Evolutionary conservation across 2,329 filamentous ascomycete species (phyloP), one percentile per base, ranked within the genome.

Genomic region (Aureobasidium sp.): DNA sequence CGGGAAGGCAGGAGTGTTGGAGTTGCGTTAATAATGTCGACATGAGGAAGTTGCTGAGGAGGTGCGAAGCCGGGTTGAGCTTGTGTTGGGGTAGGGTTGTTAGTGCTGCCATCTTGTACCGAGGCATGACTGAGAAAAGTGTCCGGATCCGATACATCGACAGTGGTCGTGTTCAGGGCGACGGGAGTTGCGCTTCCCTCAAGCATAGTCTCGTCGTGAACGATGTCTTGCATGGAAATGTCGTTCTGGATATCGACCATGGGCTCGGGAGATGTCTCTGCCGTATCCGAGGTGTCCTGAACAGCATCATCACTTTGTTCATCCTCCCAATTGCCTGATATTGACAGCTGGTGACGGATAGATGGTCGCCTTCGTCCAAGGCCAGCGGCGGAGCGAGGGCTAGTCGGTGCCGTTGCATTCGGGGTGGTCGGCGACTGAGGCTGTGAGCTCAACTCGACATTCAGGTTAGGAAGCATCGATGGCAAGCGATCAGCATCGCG

Each of bases 51-150:
- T 21, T 39, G 38, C 30, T 52, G 56, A 12, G 35, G 16, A 11
- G 51, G 51, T 37, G 40, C 40, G 6, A 53, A 53, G 27, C 51
- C 51, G 17, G 44, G 45, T 14, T 49, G 53, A 6, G 81, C 79
- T 39, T 86, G 83, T 3, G 84, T 80, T 29, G 80, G 79, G 55
- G 81, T 82, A 22, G 79, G 77, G 64, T 87, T 90, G 61, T 85
- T 82, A 55, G 91, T 84, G 68, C 88, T 95, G 45, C 88, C 89
- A 64, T 95, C 90, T 30, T 93, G 81, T 1, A 85, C 81, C 42
- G 84, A 85, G 50, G 87, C 84, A 68, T 96, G 91, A 62, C 96
- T 94, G 71, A 95, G 94, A 71, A 97, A 96, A 0, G 90, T 89
- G 54, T 91, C 90, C 61, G 94, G 88, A 61, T 90, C 86, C n/a